Conservation (phyloP, 495 filamentous ascomycete genomes). For the Penicillium angulare region DNA sequence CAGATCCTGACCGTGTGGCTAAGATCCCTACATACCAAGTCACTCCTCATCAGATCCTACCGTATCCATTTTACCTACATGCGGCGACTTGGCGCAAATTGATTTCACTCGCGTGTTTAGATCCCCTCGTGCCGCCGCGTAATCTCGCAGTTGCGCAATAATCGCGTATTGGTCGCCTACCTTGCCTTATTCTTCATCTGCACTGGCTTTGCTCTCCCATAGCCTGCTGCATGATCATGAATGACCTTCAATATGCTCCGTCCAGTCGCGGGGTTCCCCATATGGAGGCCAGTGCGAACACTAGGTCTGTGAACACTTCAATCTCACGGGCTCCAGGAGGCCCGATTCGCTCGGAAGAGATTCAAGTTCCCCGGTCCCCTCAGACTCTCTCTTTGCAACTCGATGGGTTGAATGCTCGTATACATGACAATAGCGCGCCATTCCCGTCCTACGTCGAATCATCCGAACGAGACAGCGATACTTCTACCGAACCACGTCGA, state of each 20-base stretch:
- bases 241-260: constrained; percentile 10
- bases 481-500: constrained; percentile 17
- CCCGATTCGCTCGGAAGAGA: constrained; percentile 6
- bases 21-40: constrained; percentile 7
- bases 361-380: constrained; percentile 20
- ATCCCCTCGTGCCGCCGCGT: constrained; percentile 18
- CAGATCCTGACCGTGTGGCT: constrained; percentile 17
- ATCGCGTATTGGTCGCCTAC: constrained; percentile 12
- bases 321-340: constrained; percentile 7
- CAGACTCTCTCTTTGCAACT: constrained; percentile 24
- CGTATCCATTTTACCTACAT: constrained; percentile 15
- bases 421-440: constrained; percentile 6
- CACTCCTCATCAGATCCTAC: constrained; percentile 13
- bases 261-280: constrained; percentile 21
- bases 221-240: constrained; percentile 16
- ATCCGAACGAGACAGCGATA: constrained; percentile 25
- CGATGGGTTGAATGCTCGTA: constrained; percentile 17
- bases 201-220: background rate
- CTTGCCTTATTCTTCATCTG: background rate
- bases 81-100: constrained; percentile 22
- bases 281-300: constrained; percentile 21
- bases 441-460: constrained; percentile 19
- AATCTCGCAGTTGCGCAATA: constrained; percentile 15
- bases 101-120: constrained; percentile 19
- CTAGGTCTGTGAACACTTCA: constrained; percentile 13